Base-by-base conservation (phyloP, 345 rosid genomes). In the Syzygium aromaticum region DNA sequence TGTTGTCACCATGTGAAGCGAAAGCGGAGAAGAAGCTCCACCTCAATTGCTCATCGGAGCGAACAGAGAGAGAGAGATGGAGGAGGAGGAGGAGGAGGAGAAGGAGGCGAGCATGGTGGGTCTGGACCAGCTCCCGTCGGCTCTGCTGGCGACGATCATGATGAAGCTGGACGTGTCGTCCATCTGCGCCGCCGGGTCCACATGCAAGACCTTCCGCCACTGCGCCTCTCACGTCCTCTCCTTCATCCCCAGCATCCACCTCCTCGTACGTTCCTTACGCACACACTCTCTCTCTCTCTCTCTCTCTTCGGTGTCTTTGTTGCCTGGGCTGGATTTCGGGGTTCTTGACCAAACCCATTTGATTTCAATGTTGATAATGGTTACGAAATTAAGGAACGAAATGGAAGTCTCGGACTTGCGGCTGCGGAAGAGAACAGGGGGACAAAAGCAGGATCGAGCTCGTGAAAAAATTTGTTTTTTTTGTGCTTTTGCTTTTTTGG, bases 141-240 rank as follows among this genome's bases (percentile, higher is more conserved):
- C 97, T 85, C 86, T 92, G 4, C 64, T 94, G 21, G 94, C 92
- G 17, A 92, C 93, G 86, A 89, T 96, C 73, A 91, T 95, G 92
- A 89, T 95, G 33, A 95, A 95, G 89, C 96, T 97, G 12, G 98
- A 97, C 77, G 90, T 95, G 11, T 92, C 93, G 27, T 94, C 98
- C 61, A 93, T 97, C 88, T 95, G 97, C 90, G 96, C 98, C 14
- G 88, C 88, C 52, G 94, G 97, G 21, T 92, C 98, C 56, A 97
- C 98, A 12, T 94, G 95, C 92, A 92, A 86, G 88, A 86, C 91
- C 54, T 89, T 94, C 90, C 89, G 90, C 52, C 85, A 90, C 40
- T 94, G 95, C 49, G 95, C 92, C 86, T 89, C 95, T 86, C 95
- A 95, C 84, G 93, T 93, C 90, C 93, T 97, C 88, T 92, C 96